A percentile compares a stretch with the other conserved stretches of the same genome.
Conservation (phyloP, 2,329 filamentous ascomycete genomes). For the Arthrinium puccinioides region DNA sequence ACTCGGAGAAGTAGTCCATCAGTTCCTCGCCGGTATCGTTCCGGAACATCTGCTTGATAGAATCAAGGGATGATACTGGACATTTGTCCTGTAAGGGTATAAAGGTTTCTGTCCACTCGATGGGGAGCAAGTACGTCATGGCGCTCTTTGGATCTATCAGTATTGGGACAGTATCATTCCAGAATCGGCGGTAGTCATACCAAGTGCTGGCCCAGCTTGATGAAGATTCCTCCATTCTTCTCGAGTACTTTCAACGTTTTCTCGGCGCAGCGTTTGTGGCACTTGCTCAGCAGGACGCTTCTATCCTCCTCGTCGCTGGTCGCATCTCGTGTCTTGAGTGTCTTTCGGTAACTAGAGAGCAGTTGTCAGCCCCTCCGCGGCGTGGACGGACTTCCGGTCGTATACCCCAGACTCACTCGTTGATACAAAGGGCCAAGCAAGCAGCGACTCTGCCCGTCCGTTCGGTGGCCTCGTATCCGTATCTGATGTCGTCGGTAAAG, state of each 20-base stretch:
- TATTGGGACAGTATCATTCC: too few relatives aligned
- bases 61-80: conserved; percentile 82
- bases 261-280: conserved; percentile 87
- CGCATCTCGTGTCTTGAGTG: conserved; percentile 63
- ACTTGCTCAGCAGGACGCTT: conserved; percentile 64
- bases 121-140: conserved; percentile 87
- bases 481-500: conserved; percentile 64
- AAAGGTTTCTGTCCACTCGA: conserved; percentile 93
- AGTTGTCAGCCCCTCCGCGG: conserved; percentile 5
- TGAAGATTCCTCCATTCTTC: conserved; percentile 96
- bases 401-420: conserved; percentile 73
- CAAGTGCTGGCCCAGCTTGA: conserved; percentile 93
- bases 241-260: conserved; percentile 82
- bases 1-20: conserved; percentile 79
- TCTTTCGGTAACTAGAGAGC: conserved; percentile 69
- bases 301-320: conserved; percentile 56
- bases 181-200: conserved; percentile 39
- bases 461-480: conserved; percentile 67
- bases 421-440: conserved; percentile 73
- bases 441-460: conserved; percentile 72
- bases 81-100: conserved; percentile 94
- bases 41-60: conserved; percentile 79
- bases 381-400: too few relatives aligned
- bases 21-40: conserved; percentile 74
- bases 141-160: conserved; percentile 55